phyloP scores from a whole-genome alignment of 176 grass and related monocot species.

The Bromus sterilis region DNA sequence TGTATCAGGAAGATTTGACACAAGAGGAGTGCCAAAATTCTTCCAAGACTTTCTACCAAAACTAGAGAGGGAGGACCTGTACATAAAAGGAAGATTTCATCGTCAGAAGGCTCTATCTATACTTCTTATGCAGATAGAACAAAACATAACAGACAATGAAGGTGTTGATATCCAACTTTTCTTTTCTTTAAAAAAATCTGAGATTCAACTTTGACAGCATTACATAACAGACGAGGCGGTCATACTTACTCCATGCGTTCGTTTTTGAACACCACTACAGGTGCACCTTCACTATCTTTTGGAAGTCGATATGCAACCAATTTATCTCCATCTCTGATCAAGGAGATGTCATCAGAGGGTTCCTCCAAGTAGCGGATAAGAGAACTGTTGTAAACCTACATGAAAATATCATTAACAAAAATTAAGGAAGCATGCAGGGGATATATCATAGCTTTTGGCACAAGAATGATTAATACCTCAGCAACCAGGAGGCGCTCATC shows the following conservation, averaged over 20 bases:
- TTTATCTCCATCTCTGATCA: constrained; percentile 85
- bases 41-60: constrained; percentile 72
- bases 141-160: neutral
- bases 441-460: neutral
- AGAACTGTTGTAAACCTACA: constrained; percentile 72
- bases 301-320: constrained; percentile 74
- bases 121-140: neutral
- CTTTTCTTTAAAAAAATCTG: neutral
- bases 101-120: neutral
- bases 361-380: constrained; percentile 87
- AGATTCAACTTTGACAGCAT: neutral
- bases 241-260: constrained; percentile 75
- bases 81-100: neutral
- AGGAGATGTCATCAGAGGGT: constrained; percentile 71
- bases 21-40: constrained; percentile 78
- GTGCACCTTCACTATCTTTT: constrained; percentile 60
- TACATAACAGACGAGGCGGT: constrained; percentile 7
- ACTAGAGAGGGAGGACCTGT: constrained; percentile 34
- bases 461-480: constrained; percentile 48
- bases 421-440: constrained; percentile 2
- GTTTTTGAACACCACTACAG: constrained; percentile 75
- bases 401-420: neutral
- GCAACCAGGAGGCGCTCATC: constrained; percentile 75
- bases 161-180: neutral
- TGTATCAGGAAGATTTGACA: constrained; percentile 51